These are phyloP conservation scores for Wickerhamomyces rabaulensis DNA, from an alignment of 805 yeast species.

Conservation along the genomic window DNA sequence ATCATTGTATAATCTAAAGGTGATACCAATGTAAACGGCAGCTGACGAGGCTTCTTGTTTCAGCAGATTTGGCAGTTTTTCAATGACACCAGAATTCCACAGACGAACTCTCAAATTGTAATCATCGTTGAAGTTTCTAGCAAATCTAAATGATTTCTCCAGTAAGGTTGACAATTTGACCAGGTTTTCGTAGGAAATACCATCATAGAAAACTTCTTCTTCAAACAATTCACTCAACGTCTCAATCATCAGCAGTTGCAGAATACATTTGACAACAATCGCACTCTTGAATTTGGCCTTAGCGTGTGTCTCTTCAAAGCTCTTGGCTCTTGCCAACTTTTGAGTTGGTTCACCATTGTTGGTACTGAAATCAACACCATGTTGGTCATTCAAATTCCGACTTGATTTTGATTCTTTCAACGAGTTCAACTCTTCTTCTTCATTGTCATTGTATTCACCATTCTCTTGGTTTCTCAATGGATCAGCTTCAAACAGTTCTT, in stretches of 20 bases:
- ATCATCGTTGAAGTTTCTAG: conserved; percentile 83
- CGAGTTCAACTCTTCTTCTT: conserved; percentile 2
- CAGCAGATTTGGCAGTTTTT: conserved; percentile 83
- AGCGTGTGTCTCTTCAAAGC: conserved; percentile 35
- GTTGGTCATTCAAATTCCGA: conserved; percentile 6
- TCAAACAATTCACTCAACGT: conserved; percentile 76
- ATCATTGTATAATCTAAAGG: conserved; percentile 76
- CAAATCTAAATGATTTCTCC: conserved; percentile 70
- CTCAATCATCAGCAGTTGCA: conserved; percentile 86
- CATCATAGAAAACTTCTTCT: conserved; percentile 57
- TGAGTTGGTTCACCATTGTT: conserved; percentile 24
- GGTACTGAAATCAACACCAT: conserved; percentile 21
- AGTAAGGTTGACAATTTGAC: conserved; percentile 55
- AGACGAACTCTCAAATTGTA: conserved; percentile 81
- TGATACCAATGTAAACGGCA: conserved; percentile 75
- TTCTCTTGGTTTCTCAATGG: conserved; percentile 31
- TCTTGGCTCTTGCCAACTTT: conserved; percentile 12
- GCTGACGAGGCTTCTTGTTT: conserved; percentile 91
- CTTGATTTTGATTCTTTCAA: neutral
- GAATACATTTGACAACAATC: conserved; percentile 87
- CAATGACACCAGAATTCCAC: conserved; percentile 90
- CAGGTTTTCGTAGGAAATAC: conserved; percentile 63
- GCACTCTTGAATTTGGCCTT: conserved; percentile 57
- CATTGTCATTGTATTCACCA: neutral
- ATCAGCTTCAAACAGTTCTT: conserved; percentile 62